Evolutionary conservation across 1,284 basidiomycete genomes (phyloP).

Genomic region (Leccinum glutinopallens): DNA sequence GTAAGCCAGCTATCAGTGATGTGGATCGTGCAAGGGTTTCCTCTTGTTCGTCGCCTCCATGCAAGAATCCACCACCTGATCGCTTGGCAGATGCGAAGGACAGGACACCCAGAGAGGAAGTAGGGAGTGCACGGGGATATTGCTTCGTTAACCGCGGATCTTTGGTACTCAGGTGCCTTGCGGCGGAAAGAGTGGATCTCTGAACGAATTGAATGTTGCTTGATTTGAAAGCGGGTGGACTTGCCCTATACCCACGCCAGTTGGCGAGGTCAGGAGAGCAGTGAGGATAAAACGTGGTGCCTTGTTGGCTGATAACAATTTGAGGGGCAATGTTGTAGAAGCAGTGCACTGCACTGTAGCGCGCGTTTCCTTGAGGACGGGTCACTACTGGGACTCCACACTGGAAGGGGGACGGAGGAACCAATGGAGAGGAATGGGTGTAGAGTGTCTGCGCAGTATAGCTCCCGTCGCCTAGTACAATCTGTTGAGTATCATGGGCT

Average conservation of each 20-base stretch:
- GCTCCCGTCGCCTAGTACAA: conserved; percentile 49
- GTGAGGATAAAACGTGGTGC: conserved; percentile 46
- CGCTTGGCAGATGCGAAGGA: conserved; percentile 50
- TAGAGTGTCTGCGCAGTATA: conserved; percentile 43
- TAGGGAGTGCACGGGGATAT: conserved; percentile 25
- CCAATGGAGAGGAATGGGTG: conserved; percentile 22
- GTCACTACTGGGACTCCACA: conserved; percentile 11
- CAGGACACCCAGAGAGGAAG: conserved; percentile 44
- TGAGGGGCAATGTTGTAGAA: conserved; percentile 43
- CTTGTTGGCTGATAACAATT: conserved; percentile 40
- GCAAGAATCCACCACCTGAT: conserved; percentile 48
- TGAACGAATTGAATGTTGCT: conserved; percentile 32
- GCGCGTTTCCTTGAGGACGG: conserved; percentile 10
- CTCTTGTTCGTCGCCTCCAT: conserved; percentile 51
- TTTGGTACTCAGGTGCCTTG: conserved; percentile 29
- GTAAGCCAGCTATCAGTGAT: conserved; percentile 47
- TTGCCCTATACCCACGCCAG: conserved; percentile 33
- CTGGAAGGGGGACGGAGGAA: conserved; percentile 28
- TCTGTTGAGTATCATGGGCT: conserved; percentile 43
- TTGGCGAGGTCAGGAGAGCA: conserved; percentile 38
- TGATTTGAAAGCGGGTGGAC: conserved; percentile 5
- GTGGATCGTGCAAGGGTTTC: conserved; percentile 48
- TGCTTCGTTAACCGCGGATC: conserved; percentile 23
- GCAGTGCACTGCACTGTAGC: conserved; percentile 13
- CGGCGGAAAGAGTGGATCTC: conserved; percentile 38